A percentile compares a stretch with the other conserved stretches of the same genome.
Conservation (phyloP, 805 yeast species). For the Clavispora fructus region DNA sequence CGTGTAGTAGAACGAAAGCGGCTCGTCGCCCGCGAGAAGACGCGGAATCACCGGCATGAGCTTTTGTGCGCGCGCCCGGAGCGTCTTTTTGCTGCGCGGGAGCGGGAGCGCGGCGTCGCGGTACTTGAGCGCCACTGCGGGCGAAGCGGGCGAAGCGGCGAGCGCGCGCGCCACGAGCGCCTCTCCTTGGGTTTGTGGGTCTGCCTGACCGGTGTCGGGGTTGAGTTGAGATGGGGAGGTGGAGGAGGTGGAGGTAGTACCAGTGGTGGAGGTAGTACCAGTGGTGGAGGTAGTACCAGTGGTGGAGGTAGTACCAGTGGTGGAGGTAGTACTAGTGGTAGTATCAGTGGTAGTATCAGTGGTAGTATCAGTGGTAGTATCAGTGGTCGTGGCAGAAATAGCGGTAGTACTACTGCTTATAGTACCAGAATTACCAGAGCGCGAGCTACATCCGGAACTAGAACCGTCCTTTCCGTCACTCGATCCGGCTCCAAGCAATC, state of each 20-base stretch:
- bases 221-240: no score
- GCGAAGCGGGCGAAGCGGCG: neutral
- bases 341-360: neutral
- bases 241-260: neutral
- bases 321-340: neutral
- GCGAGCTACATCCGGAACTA: no score
- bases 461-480: no score
- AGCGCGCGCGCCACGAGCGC: neutral
- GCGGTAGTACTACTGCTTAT: neutral
- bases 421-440: no score
- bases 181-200: neutral
- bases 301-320: neutral
- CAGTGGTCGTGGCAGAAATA: no score
- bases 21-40: slow-evolving; percentile 38
- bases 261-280: neutral
- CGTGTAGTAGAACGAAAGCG: slow-evolving; percentile 45
- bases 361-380: neutral
- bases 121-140: slow-evolving; percentile 9
- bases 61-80: slow-evolving; percentile 24
- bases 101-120: slow-evolving; percentile 15
- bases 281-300: neutral
- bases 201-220: no score
- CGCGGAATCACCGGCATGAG: slow-evolving; percentile 25
- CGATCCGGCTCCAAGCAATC: neutral
- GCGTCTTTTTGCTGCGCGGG: slow-evolving; percentile 23